Evolutionary conservation across 495 filamentous ascomycete species (phyloP), one percentile per base, ranked within the genome.

Genomic region (Xylaria grammica): DNA sequence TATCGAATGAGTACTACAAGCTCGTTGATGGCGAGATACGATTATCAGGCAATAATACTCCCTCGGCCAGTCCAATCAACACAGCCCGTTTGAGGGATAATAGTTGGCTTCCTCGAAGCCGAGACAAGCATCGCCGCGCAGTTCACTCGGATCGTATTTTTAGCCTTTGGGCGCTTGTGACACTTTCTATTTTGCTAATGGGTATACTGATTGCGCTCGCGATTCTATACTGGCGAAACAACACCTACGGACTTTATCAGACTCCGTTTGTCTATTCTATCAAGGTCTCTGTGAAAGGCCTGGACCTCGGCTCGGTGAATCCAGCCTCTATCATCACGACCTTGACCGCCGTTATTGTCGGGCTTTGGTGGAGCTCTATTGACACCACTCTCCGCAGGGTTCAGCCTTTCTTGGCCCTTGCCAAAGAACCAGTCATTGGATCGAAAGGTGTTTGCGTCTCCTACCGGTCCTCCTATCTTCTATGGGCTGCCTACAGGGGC

Each of bases 281-380:
- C 22, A 50, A 72, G 17, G 19, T 79, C 13, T 68, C 73, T 13
- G 57, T 75, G 9, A 29, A 68, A 3, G 62, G 70, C 17, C 67
- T 63, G 30, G 59, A 66, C 30, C n/a, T 75, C 0, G 66, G 70
- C 2, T 58, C 67, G 0, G 57, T 80, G 7, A 75, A 72, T 7
- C 75, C 78, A 0, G 72, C 76, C 24, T 73, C 70, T 0, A 65
- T 73, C 32, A 49, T 73, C 26, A 69, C 70, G n/a, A 73, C 70
- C 8, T 50, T 73, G 27, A 34, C 70, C 30, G 67, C 68, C 11
- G 65, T 73, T 30, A 56, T 19, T 3, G 56, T 78, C 58, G 75
- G 72, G 19, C 51, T 80, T 1, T 80, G 75, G 75, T 80, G 78
- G 78, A 66, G 71, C 29, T 68, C 77, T 3, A 67, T 79, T 6